A percentile compares a stretch with the other conserved stretches of the same genome.
These are phyloP conservation scores for Thraustochytrium sp. DNA, from an alignment of 352 stramenopile genomes.

Conservation along the genomic window DNA sequence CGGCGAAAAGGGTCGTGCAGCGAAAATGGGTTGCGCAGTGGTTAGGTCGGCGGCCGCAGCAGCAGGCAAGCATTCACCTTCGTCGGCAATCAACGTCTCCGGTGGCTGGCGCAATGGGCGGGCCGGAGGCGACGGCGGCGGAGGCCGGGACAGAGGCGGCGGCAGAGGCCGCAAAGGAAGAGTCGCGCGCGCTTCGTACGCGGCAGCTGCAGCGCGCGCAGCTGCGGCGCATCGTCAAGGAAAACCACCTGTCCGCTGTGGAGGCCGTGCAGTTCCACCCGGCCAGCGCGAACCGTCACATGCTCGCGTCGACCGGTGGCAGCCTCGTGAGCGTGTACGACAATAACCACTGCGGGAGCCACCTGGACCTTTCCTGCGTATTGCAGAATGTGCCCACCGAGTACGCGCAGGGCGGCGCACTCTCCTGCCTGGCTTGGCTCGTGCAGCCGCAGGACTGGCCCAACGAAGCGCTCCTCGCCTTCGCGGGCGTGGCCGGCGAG, in stretches of 20 bases:
- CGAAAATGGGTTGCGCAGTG: too few species aligned
- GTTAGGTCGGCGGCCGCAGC: too few species aligned
- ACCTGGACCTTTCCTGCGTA: conserved; percentile 28
- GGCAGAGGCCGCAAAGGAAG: too few species aligned
- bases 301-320: background rate
- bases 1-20: too few species aligned
- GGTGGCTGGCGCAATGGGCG: too few species aligned
- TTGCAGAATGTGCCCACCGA: conserved; percentile 5
- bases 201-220: background rate
- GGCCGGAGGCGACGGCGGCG: too few species aligned
- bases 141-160: too few species aligned
- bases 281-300: background rate
- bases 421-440: background rate
- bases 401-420: background rate
- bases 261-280: conserved; percentile 2
- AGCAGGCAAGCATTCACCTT: too few species aligned
- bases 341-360: conserved; percentile 31
- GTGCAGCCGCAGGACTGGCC: background rate
- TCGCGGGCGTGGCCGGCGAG: background rate
- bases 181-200: too few species aligned
- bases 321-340: conserved; percentile 34
- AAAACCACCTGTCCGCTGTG: conserved; percentile 12
- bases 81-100: too few species aligned
- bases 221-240: conserved; percentile 35
- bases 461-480: conserved; percentile 30